Conservation (phyloP, 1,284 basidiomycete genomes). For the Trametes polyzona region DNA sequence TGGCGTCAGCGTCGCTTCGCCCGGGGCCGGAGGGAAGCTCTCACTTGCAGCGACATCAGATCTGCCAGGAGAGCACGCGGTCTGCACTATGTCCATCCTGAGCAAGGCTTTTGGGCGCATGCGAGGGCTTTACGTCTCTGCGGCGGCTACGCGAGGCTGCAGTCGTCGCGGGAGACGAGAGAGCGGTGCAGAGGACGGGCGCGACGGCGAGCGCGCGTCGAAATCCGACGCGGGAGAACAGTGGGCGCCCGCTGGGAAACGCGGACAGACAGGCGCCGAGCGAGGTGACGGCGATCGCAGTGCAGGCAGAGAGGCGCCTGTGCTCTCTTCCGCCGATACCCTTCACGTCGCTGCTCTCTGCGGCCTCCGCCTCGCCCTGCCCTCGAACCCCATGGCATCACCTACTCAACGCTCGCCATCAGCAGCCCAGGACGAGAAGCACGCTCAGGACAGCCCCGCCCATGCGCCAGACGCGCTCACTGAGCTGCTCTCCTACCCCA, state of each 20-base stretch:
- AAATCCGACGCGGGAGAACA: too few relatives aligned
- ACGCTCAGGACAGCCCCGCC: neutral
- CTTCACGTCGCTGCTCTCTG: neutral
- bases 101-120: neutral
- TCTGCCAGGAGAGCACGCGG: too few relatives aligned
- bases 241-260: too few relatives aligned
- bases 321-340: constrained; percentile 1
- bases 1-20: neutral
- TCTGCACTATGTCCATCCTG: too few relatives aligned
- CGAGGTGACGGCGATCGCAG: neutral
- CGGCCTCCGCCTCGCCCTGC: neutral
- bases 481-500: constrained; percentile 33
- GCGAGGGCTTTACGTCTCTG: neutral
- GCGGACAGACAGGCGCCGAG: neutral
- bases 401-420: constrained; percentile 8
- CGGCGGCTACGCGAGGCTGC: neutral
- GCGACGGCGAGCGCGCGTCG: too few relatives aligned
- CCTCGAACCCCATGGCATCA: constrained; percentile 11
- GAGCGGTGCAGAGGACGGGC: too few relatives aligned
- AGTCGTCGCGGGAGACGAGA: neutral
- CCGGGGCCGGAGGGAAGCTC: neutral
- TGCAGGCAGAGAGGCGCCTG: neutral
- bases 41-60: too few relatives aligned
- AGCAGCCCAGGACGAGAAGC: too few relatives aligned
- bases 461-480: constrained; percentile 9